These are phyloP conservation scores for Podospora anserina DNA, from an alignment of 495 filamentous ascomycete species.

Conservation along the genomic window DNA sequence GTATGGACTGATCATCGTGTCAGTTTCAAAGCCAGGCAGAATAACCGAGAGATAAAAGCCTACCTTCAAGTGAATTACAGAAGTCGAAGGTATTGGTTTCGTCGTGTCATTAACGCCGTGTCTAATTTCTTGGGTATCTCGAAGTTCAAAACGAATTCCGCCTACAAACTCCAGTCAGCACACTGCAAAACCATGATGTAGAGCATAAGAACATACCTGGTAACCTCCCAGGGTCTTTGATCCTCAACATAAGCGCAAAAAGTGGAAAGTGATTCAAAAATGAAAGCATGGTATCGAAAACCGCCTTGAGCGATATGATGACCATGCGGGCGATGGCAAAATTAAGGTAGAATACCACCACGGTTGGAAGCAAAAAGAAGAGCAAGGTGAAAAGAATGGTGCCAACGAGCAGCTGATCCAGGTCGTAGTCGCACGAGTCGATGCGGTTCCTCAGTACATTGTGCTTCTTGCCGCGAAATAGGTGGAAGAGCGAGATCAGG, in stretches of 20 bases:
- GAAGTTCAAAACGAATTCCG: conserved; percentile 87
- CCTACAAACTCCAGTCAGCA: conserved; percentile 42
- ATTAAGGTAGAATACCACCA: conserved; percentile 93
- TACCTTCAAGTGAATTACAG: conserved; percentile 80
- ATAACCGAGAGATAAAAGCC: conserved; percentile 1
- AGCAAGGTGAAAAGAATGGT: conserved; percentile 95
- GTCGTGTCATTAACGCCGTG: conserved; percentile 35
- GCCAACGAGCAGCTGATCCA: conserved; percentile 93
- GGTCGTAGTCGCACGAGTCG: conserved; percentile 97
- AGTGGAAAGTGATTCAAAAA: conserved; percentile 97
- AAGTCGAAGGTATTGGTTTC: conserved; percentile 48
- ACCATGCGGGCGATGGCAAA: conserved; percentile 92
- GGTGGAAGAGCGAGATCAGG: conserved; percentile 92
- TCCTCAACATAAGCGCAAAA: conserved; percentile 92
- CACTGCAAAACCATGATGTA: not conserved
- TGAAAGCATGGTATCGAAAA: conserved; percentile 83
- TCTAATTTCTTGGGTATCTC: conserved; percentile 60
- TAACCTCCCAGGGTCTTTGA: conserved; percentile 87
- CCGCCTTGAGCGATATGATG: conserved; percentile 87
- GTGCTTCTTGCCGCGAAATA: conserved; percentile 96
- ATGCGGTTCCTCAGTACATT: conserved; percentile 97
- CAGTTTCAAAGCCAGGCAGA: not conserved
- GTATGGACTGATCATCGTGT: conserved; percentile 63
- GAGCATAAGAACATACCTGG: conserved; percentile 58
- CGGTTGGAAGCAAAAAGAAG: conserved; percentile 92